These are phyloP conservation scores for Mucor mucedo DNA, from an alignment of 371 early-diverging fungal species.

Conservation along the genomic window DNA sequence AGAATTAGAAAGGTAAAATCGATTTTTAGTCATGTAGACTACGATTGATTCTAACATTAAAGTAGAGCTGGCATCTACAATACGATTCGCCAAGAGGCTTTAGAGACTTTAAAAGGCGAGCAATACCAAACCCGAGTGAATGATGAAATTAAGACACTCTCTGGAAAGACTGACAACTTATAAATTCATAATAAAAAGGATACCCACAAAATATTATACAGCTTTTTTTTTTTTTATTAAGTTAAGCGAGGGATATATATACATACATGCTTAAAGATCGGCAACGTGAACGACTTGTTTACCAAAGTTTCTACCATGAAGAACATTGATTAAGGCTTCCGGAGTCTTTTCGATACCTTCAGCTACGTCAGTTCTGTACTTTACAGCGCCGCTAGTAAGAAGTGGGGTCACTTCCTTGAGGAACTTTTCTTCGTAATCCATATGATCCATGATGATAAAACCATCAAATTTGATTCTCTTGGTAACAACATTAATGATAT, in stretches of 20 bases:
- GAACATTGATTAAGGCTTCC: slow-evolving; percentile 71
- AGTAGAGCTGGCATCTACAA: slow-evolving; percentile 34
- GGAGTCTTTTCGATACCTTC: slow-evolving; percentile 85
- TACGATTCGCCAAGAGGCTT: slow-evolving; percentile 24
- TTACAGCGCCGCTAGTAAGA: slow-evolving; percentile 69
- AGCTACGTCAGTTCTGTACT: slow-evolving; percentile 65
- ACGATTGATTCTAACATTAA: not conserved
- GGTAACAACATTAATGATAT: slow-evolving; percentile 33
- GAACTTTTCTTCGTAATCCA: slow-evolving; percentile 60
- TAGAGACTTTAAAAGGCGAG: slow-evolving; percentile 31
- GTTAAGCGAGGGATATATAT: not conserved
- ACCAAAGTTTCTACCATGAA: slow-evolving; percentile 83
- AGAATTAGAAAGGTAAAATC: slow-evolving; percentile 40
- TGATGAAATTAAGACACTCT: slow-evolving; percentile 24
- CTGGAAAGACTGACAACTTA: slow-evolving; percentile 5
- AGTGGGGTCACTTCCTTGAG: slow-evolving; percentile 63
- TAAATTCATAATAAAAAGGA: not conserved
- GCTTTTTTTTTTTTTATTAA: not conserved
- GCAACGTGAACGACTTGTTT: slow-evolving; percentile 80
- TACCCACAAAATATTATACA: not conserved
- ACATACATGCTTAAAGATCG: slow-evolving; percentile 15
- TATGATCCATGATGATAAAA: slow-evolving; percentile 64
- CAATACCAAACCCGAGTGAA: slow-evolving; percentile 36
- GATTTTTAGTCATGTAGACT: not conserved
- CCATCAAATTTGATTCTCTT: slow-evolving; percentile 68